Evolutionary conservation across 1,284 basidiomycete species (phyloP), one percentile per base, ranked within the genome.

Genomic region (Cerrena zonata): DNA sequence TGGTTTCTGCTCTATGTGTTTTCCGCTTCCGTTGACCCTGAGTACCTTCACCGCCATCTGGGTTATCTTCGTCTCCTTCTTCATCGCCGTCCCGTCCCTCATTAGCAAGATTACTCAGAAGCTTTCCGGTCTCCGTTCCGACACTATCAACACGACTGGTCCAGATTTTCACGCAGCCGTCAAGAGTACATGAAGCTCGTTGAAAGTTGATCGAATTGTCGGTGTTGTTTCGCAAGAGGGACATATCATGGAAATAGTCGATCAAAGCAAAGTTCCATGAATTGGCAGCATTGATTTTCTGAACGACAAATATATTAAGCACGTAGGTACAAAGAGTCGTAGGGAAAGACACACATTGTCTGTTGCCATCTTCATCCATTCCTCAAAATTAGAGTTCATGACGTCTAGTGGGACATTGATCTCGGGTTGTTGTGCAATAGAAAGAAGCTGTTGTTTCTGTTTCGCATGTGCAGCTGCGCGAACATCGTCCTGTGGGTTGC

Each of bases 281-380:
- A 67, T 99, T 99, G 41, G 86, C 85, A 1, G 92, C 87, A 57
- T 95, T 99, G 73, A 99, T 98, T 95, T 99, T 99, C 94, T 97
- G 64, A n/a, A 22, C 34, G 34, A 36, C 53, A 55, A 11, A 11
- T n/a, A 45, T 19, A 50, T 47, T 30, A 25, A 41, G 36, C 10
- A 19, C 36, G 26, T 21, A 4, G 22, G 12, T 19, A 26, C n/a
- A 18, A 15, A 23, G 45, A 27, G 12, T 15, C 19, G 43, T n/a
- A n/a, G 26, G 40, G 21, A 18, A 48, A 45, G 3, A 75, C 86
- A 60, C 64, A 96, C 94, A 69, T 98, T 98, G 67, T 98, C 96
- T 4, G 95, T 98, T 1, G 94, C 94, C 84, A 99, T 89, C 76
- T 98, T 99, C 95, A 99, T 99, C 95, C 96, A 99, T 66, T 99